Conservation (phyloP, 257 asterid genomes). For the Craterostigma plantagineum region DNA sequence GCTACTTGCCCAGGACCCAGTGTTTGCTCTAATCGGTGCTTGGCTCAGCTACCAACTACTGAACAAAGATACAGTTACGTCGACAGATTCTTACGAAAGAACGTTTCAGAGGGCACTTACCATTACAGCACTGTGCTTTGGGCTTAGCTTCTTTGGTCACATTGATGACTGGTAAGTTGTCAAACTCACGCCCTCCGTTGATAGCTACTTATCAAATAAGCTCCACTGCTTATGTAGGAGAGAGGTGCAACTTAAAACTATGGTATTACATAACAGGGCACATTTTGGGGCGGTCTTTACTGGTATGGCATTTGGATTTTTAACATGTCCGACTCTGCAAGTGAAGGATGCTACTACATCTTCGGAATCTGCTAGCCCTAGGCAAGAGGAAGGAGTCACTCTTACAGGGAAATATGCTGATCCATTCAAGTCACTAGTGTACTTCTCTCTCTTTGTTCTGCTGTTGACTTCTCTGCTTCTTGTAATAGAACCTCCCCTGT, state of each 20-base stretch:
- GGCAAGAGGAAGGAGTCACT: constrained; percentile 33
- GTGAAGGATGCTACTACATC: constrained; percentile 34
- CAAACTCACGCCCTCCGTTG: neutral
- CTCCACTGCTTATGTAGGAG: neutral
- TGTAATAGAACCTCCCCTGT: constrained; percentile 47
- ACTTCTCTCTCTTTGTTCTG: constrained; percentile 36
- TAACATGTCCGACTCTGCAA: constrained; percentile 34
- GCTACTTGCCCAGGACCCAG: constrained; percentile 50
- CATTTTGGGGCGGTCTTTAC: constrained; percentile 48
- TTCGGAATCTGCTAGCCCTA: neutral
- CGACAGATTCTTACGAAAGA: constrained; percentile 28
- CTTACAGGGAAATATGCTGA: constrained; percentile 26
- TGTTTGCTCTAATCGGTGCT: constrained; percentile 68
- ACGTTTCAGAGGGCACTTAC: constrained; percentile 34
- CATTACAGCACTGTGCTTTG: constrained; percentile 36
- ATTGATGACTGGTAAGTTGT: constrained; percentile 73
- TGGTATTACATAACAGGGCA: constrained; percentile 48
- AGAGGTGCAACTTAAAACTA: neutral
- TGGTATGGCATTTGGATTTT: constrained; percentile 48
- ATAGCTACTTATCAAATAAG: too few relatives aligned
- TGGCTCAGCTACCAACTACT: constrained; percentile 58
- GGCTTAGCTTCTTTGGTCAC: constrained; percentile 48
- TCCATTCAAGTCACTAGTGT: constrained; percentile 49
- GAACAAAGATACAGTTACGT: constrained; percentile 23
- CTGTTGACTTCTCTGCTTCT: constrained; percentile 32